Base-by-base conservation (phyloP, 2,329 filamentous ascomycete species). In the Pseudogymnoascus sp. region DNA sequence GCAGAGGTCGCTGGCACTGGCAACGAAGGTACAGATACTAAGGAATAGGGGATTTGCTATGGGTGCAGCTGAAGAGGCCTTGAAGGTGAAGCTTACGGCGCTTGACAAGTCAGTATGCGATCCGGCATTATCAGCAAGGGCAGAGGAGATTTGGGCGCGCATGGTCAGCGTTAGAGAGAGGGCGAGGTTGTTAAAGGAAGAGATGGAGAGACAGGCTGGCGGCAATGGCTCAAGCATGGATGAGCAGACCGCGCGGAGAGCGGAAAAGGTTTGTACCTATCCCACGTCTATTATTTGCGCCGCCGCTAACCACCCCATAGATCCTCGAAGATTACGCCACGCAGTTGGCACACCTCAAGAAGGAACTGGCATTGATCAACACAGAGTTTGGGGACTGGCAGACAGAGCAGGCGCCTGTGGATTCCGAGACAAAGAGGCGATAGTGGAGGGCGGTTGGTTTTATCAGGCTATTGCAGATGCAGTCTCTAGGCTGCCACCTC, bases 131-230 rank as follows among this genome's bases (percentile, higher is more conserved):
- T 82, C 82, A 35, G 89, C 88, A 2, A 78, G 88, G 65, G 86
- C 90, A 69, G 90, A 94, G 72, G 89, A 94, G 75, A 83, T 94
- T 45, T 94, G 89, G 89, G 90, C 89, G 64, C 78, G 89, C 48
- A 82, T 94, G 74, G 86, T 91, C 56, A 82, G 86, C 35, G 76
- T 94, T 55, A 79, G 88, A 64, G 87, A 88, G 63, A 83, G 90
- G 65, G 86, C 88, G 19, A 82, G 86, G 65, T 81, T 84, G 67
- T 73, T 95, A 66, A 86, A 86, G 68, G 83, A 82, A 66, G 89
- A 94, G 75, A 79, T 90, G 61, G 88, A 86, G 70, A 85, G 84
- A 74, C 77, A 85, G 59, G 82, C 83, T 2, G 74, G 77, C 23
- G 75, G 78, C 59, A 78, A 81, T 37, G 75, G 77, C 13, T 80